Evolutionary conservation across 2,329 filamentous ascomycete genomes (phyloP), one percentile per base, ranked within the genome.

Genomic region (Penicillium expansum): DNA sequence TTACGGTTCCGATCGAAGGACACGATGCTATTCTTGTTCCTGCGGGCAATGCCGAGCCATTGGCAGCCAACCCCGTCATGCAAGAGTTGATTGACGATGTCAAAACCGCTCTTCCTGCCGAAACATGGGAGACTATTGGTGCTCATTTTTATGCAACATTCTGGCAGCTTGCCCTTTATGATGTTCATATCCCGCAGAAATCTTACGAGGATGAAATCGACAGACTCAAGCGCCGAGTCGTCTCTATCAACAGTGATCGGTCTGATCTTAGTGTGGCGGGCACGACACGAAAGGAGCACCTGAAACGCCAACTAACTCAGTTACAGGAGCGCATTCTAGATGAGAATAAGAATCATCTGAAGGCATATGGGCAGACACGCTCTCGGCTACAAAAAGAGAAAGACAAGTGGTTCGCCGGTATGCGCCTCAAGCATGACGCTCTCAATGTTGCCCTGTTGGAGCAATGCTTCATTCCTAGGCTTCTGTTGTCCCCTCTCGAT

Each of bases 391-490:
- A 84, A 52, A 87, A 87, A 61, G 90, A 93, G 67, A 92, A 92
- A 70, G 80, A 86, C 62, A 76, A 82, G 54, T 97, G 92, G 86
- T 97, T 97, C 71, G 77, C 83, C 5, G 82, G 83, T 10, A 81
- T 86, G 62, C 82, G 84, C 58, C 78, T 82, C 22, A 89, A 86
- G 66, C 77, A 82, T 38, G 86, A 89, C 56, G 79, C 79, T 8
- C 80, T 95, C 5, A 90, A 93, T 51, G 86, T 92, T 65, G 82
- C 85, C 4, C 77, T 99, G 18, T 82, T 99, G 10, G 92, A 97
- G 74, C 88, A 95, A 66, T 99, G 94, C 71, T 86, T 99, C 63
- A 76, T 97, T n/a, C 94, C 94, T 10, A 88, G 94, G 41, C 81
- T 95, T 18, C 82, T 94, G 27, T 80, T 96, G 30, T 96, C 92